Evolutionary conservation across 495 filamentous ascomycete genomes (phyloP).

Genomic region (Jackrogersella multiformis): DNA sequence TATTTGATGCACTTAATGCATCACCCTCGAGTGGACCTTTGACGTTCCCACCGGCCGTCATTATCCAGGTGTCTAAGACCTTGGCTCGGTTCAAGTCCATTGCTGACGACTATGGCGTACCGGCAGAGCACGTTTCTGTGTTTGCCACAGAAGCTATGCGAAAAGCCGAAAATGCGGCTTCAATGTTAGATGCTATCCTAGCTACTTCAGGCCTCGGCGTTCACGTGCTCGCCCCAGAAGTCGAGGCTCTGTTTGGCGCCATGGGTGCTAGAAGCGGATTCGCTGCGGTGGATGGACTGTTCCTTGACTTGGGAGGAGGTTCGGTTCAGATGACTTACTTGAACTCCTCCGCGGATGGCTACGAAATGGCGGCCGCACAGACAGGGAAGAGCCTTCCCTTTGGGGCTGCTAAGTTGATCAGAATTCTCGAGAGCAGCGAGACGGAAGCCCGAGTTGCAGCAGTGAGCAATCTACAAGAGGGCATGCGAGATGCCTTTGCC

Average conservation of each 20-base stretch:
- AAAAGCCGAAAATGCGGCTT: constrained; percentile 75
- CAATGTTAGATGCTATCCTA: constrained; percentile 71
- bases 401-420: constrained; percentile 83
- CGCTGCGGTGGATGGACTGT: constrained; percentile 66
- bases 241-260: constrained; percentile 85
- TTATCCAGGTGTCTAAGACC: constrained; percentile 68
- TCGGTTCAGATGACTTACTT: constrained; percentile 93
- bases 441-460: constrained; percentile 58
- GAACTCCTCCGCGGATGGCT: constrained; percentile 58
- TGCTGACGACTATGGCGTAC: constrained; percentile 76
- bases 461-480: constrained; percentile 63
- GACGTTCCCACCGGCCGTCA: constrained; percentile 70
- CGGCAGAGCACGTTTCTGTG: constrained; percentile 68
- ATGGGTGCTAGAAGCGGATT: constrained; percentile 85
- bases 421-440: constrained; percentile 59
- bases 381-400: constrained; percentile 73
- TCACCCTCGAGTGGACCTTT: constrained; percentile 52
- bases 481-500: constrained; percentile 71
- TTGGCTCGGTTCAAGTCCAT: constrained; percentile 76
- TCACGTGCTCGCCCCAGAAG: constrained; percentile 75
- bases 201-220: constrained; percentile 70
- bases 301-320: constrained; percentile 90
- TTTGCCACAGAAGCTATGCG: constrained; percentile 92
- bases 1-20: constrained; percentile 83
- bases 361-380: constrained; percentile 58